Evolutionary conservation across 2,329 filamentous ascomycete species (phyloP).

Genomic region (Paraphoma chrysanthemicola): DNA sequence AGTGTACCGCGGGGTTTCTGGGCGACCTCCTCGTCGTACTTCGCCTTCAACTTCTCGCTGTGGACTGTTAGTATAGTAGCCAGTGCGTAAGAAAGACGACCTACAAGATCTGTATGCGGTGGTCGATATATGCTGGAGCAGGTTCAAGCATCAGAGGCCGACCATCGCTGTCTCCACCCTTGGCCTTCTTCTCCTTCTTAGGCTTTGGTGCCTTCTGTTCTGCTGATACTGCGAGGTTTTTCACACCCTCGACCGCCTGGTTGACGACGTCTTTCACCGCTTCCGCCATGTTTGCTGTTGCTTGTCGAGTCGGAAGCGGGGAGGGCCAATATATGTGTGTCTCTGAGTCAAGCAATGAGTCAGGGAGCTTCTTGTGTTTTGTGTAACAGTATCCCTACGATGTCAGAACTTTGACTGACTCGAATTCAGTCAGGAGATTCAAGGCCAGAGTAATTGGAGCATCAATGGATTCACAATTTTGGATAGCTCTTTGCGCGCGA

Average conservation of each 20-base stretch:
- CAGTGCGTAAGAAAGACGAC: background rate
- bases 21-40: conserved; percentile 78
- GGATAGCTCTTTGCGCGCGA: conserved; percentile 26
- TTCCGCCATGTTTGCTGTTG: conserved; percentile 54
- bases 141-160: conserved; percentile 57
- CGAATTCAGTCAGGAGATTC: conserved; percentile 5
- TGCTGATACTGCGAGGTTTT: conserved; percentile 62
- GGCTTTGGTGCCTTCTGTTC: conserved; percentile 39
- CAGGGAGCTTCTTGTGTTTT: conserved; percentile 12
- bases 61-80: conserved; percentile 14
- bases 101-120: conserved; percentile 80
- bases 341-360: conserved; percentile 37
- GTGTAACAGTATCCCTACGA: background rate
- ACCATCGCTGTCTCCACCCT: conserved; percentile 45
- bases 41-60: conserved; percentile 80
- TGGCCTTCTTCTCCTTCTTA: conserved; percentile 58
- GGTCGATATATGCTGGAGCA: conserved; percentile 78
- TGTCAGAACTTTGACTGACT: conserved; percentile 9
- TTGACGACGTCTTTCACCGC: conserved; percentile 58
- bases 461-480: conserved; percentile 31
- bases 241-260: conserved; percentile 63
- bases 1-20: conserved; percentile 65
- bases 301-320: conserved; percentile 26
- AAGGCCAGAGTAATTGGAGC: conserved; percentile 7
- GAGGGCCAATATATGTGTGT: conserved; percentile 17